Percentiles rank a stretch among this genome's conserved stretches.
Conservation (phyloP, 2,329 filamentous ascomycete species). For the Polytolypa hystricis region DNA sequence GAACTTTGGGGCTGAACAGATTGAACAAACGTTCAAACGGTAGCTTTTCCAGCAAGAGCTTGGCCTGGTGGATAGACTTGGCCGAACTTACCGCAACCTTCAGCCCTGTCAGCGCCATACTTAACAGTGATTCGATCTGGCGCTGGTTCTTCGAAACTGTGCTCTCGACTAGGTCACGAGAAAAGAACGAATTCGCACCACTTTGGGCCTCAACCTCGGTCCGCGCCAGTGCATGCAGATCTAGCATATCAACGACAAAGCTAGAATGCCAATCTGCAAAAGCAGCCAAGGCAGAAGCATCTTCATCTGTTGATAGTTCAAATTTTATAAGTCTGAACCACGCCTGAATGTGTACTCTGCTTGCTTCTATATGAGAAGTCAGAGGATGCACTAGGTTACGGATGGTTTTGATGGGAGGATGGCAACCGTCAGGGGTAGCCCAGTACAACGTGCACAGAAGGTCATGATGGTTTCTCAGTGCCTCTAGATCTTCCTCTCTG, state of each 20-base stretch:
- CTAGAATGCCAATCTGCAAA: conserved; percentile 46
- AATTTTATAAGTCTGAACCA: conserved; percentile 49
- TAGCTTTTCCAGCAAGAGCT: conserved; percentile 32
- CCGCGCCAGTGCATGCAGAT: conserved; percentile 45
- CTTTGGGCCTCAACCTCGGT: conserved; percentile 47
- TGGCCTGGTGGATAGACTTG: conserved; percentile 30
- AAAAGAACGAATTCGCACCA: conserved; percentile 29
- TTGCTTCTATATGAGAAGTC: conserved; percentile 48
- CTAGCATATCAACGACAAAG: conserved; percentile 41
- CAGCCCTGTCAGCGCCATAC: conserved; percentile 42
- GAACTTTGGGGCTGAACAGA: conserved; percentile 40
- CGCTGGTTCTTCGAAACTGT: conserved; percentile 47
- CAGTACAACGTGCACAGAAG: conserved; percentile 50
- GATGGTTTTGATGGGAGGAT: conserved; percentile 43
- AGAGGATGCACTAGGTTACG: conserved; percentile 46
- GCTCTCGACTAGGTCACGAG: conserved; percentile 38
- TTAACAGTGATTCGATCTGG: conserved; percentile 45
- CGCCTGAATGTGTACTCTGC: conserved; percentile 45
- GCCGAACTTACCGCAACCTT: conserved; percentile 36
- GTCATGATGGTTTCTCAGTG: conserved; percentile 52
- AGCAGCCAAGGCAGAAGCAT: conserved; percentile 32
- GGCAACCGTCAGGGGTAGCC: conserved; percentile 41
- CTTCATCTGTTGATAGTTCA: conserved; percentile 44
- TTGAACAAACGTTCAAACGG: conserved; percentile 38
- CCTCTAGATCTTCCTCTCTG: conserved; percentile 42